Conservation (phyloP, 306 rosid species). For the Rubus idaeus region DNA sequence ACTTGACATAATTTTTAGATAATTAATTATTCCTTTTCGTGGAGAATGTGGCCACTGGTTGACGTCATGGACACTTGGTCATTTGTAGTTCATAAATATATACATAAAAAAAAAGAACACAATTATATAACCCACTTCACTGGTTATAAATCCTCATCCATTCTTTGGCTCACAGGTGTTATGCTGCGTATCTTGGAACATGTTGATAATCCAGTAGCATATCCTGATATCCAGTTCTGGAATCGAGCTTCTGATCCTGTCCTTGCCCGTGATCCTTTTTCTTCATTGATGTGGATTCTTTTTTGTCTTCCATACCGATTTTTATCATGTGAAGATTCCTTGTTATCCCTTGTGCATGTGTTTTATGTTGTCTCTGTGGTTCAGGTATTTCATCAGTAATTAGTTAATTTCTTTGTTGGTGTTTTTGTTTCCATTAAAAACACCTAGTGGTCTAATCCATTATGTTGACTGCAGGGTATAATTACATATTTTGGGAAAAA, state of each 20-base stretch:
- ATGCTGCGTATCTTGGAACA: conserved; percentile 51
- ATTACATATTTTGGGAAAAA: conserved; percentile 53
- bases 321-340: conserved; percentile 75
- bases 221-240: conserved; percentile 66
- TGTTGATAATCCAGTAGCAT: conserved; percentile 43
- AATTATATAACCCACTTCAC: background rate
- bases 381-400: conserved; percentile 57
- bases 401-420: conserved; percentile 18
- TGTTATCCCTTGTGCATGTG: conserved; percentile 74
- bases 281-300: conserved; percentile 94
- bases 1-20: background rate
- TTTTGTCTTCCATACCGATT: conserved; percentile 86
- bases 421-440: conserved; percentile 15
- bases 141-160: conserved; percentile 12
- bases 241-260: conserved; percentile 81
- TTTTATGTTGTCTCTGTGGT: conserved; percentile 79
- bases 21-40: background rate
- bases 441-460: conserved; percentile 25
- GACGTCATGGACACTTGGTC: background rate
- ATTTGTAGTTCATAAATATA: background rate
- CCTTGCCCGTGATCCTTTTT: conserved; percentile 80
- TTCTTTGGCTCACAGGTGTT: conserved; percentile 50
- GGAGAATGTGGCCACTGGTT: background rate
- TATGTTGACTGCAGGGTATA: conserved; percentile 58
- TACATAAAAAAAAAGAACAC: background rate